Evolutionary conservation across 257 asterid genomes (phyloP).

Genomic region (Scutellaria minor): DNA sequence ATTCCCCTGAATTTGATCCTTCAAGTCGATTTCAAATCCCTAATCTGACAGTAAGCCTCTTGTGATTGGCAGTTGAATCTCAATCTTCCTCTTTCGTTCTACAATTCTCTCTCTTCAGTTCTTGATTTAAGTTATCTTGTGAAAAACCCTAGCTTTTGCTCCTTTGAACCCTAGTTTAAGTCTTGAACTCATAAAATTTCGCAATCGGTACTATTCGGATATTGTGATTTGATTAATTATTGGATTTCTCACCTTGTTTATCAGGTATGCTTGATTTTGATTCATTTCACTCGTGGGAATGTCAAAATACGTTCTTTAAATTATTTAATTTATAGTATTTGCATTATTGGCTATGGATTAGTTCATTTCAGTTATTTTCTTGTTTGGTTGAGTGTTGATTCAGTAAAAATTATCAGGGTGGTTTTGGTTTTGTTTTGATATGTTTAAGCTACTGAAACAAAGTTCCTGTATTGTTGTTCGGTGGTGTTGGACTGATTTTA

Average conservation of each 20-base stretch:
- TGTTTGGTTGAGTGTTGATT: constrained; percentile 28
- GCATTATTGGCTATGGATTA: constrained; percentile 28
- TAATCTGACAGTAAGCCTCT: constrained; percentile 34
- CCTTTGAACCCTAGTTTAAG: constrained; percentile 44
- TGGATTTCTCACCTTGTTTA: constrained; percentile 33
- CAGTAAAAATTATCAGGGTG: constrained; percentile 15
- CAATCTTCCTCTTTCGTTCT: constrained; percentile 23
- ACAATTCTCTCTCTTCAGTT: constrained; percentile 30
- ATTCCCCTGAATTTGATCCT: constrained; percentile 51
- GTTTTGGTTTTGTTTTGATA: constrained; percentile 25
- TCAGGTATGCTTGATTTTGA: constrained; percentile 47
- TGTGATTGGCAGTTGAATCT: constrained; percentile 35
- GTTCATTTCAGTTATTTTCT: constrained; percentile 22
- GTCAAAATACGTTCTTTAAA: neutral
- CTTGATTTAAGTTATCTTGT: constrained; percentile 39
- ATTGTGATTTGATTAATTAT: constrained; percentile 31
- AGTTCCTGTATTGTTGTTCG: constrained; percentile 16
- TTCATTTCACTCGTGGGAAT: constrained; percentile 29
- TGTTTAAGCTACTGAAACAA: constrained; percentile 21
- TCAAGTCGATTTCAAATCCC: constrained; percentile 50
- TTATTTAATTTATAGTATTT: neutral
- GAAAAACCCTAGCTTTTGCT: constrained; percentile 60
- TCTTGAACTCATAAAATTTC: constrained; percentile 37
- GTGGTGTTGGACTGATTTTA: constrained; percentile 3
- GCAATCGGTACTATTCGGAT: constrained; percentile 40